These are phyloP conservation scores for Sanghuangporus weigelae DNA, from an alignment of 1,284 basidiomycete species.

Conservation along the genomic window DNA sequence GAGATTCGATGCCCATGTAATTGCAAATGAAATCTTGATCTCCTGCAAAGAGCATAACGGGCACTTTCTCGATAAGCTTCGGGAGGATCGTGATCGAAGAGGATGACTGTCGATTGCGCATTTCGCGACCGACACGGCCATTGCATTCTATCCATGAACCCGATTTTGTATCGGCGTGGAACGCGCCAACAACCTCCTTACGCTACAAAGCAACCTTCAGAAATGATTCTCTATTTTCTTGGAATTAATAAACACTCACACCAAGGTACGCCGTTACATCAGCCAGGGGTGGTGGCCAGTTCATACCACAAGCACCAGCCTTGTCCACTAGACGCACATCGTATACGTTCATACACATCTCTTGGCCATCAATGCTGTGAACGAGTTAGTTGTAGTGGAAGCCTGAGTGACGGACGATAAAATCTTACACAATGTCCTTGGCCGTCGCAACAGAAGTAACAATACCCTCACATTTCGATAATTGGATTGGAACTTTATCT, in stretches of 20 bases:
- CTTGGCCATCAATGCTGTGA: conserved; percentile 60
- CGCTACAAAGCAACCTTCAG: conserved; percentile 40
- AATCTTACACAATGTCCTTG: conserved; percentile 58
- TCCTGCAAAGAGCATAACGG: conserved; percentile 89
- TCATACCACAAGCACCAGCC: conserved; percentile 92
- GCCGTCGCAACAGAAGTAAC: conserved; percentile 56
- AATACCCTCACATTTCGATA: conserved; percentile 63
- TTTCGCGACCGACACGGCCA: conserved; percentile 57
- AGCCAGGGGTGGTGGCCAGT: conserved; percentile 91
- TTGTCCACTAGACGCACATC: conserved; percentile 87
- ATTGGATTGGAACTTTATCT: conserved; percentile 55
- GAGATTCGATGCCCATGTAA: conserved; percentile 83
- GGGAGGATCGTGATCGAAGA: conserved; percentile 82
- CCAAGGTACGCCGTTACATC: conserved; percentile 78
- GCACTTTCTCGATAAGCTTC: conserved; percentile 70
- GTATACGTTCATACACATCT: conserved; percentile 91
- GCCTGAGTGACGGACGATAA: not conserved
- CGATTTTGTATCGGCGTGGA: conserved; percentile 79
- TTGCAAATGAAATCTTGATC: conserved; percentile 98
- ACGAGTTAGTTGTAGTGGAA: not conserved
- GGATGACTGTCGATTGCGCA: conserved; percentile 54
- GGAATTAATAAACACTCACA: conserved; percentile 40
- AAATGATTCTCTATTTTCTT: conserved; percentile 1
- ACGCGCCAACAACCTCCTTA: conserved; percentile 71
- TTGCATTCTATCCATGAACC: conserved; percentile 91